Percentiles rank a stretch among this genome's conserved stretches.
Conservation (phyloP, 177 flowering plant genomes). For the Telopea speciosissima region DNA sequence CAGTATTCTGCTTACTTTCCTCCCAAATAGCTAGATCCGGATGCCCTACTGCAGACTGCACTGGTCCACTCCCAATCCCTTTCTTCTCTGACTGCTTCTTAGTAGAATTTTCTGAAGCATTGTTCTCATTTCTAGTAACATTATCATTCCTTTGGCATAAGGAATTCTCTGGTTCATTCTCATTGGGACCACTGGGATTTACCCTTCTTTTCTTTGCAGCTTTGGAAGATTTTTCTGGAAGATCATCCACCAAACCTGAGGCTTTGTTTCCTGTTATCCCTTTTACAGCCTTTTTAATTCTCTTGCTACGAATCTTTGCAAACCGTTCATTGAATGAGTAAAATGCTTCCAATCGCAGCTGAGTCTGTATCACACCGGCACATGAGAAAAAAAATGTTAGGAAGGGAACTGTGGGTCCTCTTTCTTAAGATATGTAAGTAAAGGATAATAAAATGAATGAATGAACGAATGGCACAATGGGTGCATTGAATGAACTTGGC, state of each 20-base stretch:
- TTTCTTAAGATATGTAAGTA: not conserved
- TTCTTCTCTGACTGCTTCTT: conserved; percentile 27
- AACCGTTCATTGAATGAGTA: conserved; percentile 93
- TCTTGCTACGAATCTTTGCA: conserved; percentile 92
- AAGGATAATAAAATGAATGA: not conserved
- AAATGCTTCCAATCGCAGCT: conserved; percentile 89
- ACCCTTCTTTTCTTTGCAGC: conserved; percentile 29
- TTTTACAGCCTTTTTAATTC: conserved; percentile 83
- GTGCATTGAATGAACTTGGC: not conserved
- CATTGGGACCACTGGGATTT: conserved; percentile 12
- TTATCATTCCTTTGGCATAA: conserved; percentile 14
- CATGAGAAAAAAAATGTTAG: not conserved
- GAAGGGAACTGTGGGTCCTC: not conserved
- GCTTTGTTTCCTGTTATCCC: conserved; percentile 54
- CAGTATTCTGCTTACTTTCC: conserved; percentile 12
- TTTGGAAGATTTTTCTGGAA: conserved; percentile 23
- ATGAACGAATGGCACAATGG: not conserved
- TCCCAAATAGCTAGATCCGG: conserved; percentile 10
- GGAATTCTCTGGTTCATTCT: conserved; percentile 17
- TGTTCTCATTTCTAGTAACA: conserved; percentile 13
- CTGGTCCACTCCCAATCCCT: conserved; percentile 10
- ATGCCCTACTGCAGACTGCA: conserved; percentile 13
- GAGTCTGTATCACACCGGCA: conserved; percentile 54
- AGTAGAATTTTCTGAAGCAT: conserved; percentile 15
- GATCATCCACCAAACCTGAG: conserved; percentile 36